phyloP scores from a whole-genome alignment of 2,329 filamentous ascomycete genomes.

The Dactylonectria estremocensis region DNA sequence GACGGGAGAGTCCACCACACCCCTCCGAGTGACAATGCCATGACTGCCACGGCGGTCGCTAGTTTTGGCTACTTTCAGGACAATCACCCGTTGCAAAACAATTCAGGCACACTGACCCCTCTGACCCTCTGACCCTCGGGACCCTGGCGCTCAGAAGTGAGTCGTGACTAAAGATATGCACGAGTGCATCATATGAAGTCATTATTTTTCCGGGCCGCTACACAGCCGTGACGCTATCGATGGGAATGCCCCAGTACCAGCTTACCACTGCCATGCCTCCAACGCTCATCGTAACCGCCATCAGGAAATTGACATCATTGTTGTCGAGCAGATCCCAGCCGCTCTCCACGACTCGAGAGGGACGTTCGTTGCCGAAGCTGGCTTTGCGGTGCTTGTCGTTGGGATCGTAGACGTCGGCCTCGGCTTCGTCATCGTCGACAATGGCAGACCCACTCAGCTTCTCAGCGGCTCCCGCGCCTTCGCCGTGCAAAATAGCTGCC shows the following conservation, averaged over 20 bases:
- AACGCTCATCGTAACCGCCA: constrained; percentile 87
- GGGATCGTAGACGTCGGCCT: constrained; percentile 63
- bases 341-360: constrained; percentile 76
- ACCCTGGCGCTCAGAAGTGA: not conserved
- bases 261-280: constrained; percentile 79
- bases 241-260: constrained; percentile 72
- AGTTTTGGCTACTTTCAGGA: constrained; percentile 18
- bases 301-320: constrained; percentile 94
- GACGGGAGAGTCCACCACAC: constrained; percentile 39
- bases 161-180: constrained; percentile 12
- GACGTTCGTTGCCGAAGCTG: constrained; percentile 69
- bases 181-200: constrained; percentile 45
- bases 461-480: constrained; percentile 62
- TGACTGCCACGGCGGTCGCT: not conserved
- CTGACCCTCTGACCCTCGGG: not conserved
- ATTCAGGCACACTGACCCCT: constrained; percentile 8
- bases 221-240: constrained; percentile 59
- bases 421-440: constrained; percentile 55
- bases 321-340: constrained; percentile 88
- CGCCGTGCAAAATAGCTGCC: constrained; percentile 59
- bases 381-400: constrained; percentile 65
- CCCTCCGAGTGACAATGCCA: constrained; percentile 28
- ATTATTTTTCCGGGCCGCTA: constrained; percentile 39
- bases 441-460: constrained; percentile 52
- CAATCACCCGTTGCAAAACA: not conserved